phyloP scores from a whole-genome alignment of 2,329 filamentous ascomycete genomes.

The Pseudocercospora ulei region DNA sequence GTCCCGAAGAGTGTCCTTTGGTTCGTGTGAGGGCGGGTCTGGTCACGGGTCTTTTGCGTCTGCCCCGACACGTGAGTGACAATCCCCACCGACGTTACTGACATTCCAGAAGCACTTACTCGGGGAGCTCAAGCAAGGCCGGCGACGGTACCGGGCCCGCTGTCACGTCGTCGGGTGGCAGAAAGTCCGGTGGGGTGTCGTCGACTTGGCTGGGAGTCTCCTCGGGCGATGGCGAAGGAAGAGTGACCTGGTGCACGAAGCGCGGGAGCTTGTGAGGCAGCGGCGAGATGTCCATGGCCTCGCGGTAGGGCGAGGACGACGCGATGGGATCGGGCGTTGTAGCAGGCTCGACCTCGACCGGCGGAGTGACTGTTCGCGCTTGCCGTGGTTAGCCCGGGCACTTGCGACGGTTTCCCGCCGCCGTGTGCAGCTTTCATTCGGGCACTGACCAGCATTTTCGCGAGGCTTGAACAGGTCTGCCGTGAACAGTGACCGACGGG shows the following conservation, averaged over 20 bases:
- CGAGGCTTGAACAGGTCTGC: constrained; percentile 53
- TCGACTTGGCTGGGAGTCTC: constrained; percentile 41
- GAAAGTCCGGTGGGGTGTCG: constrained; percentile 26
- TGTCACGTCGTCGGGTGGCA: constrained; percentile 29
- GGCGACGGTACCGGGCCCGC: constrained; percentile 19
- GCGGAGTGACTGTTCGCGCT: constrained; percentile 40
- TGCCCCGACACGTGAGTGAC: constrained; percentile 21
- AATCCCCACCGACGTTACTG: constrained; percentile 10
- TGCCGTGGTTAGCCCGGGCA: constrained; percentile 25
- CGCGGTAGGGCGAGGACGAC: constrained; percentile 70
- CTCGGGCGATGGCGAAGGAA: constrained; percentile 63
- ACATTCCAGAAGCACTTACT: constrained; percentile 24
- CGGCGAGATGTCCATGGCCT: constrained; percentile 89
- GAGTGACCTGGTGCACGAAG: constrained; percentile 51
- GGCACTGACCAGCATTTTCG: constrained; percentile 31
- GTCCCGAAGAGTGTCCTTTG: constrained; percentile 64
- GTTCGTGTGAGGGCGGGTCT: constrained; percentile 65
- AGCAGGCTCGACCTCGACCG: constrained; percentile 53
- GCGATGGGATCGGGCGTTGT: constrained; percentile 70
- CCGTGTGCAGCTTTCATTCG: constrained; percentile 15
- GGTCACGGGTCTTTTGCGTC: constrained; percentile 39
- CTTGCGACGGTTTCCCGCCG: neutral
- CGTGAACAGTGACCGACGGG: constrained; percentile 75
- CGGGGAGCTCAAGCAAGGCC: constrained; percentile 25
- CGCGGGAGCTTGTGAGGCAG: constrained; percentile 71